Evolutionary conservation across 306 rosid genomes (phyloP).

Genomic region (Echinosophora koreensis): DNA sequence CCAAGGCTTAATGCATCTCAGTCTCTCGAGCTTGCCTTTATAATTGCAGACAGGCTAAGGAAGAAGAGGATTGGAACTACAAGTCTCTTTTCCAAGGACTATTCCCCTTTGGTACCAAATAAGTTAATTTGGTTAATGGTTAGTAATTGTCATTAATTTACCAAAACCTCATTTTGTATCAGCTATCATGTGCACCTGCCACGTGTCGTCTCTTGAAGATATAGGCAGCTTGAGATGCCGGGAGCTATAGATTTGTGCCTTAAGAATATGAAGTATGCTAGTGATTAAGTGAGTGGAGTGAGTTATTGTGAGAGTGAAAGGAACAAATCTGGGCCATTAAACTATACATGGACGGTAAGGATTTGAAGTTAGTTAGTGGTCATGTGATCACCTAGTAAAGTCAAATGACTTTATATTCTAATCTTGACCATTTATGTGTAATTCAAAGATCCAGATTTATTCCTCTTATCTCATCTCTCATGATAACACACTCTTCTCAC

Average conservation of each 20-base stretch:
- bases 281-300: too few species aligned
- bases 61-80: slow-evolving; percentile 73
- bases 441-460: too few species aligned
- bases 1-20: slow-evolving; percentile 86
- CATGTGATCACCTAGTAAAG: too few species aligned
- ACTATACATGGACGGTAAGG: too few species aligned
- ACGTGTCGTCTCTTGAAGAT: slow-evolving; percentile 9
- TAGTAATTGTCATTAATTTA: not conserved
- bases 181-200: not conserved
- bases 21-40: slow-evolving; percentile 77
- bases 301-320: too few species aligned
- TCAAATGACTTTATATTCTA: too few species aligned
- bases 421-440: too few species aligned
- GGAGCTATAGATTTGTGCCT: not conserved
- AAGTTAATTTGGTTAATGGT: not conserved
- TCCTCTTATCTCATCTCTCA: too few species aligned
- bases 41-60: slow-evolving; percentile 75
- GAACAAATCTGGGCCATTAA: too few species aligned
- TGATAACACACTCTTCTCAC: too few species aligned
- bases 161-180: not conserved
- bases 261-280: too few species aligned
- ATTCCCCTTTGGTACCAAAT: slow-evolving; percentile 9
- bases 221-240: not conserved
- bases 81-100: slow-evolving; percentile 45
- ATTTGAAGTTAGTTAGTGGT: too few species aligned